Evolutionary conservation across 1,284 basidiomycete genomes (phyloP).

Genomic region (Schizophyllum amplum): DNA sequence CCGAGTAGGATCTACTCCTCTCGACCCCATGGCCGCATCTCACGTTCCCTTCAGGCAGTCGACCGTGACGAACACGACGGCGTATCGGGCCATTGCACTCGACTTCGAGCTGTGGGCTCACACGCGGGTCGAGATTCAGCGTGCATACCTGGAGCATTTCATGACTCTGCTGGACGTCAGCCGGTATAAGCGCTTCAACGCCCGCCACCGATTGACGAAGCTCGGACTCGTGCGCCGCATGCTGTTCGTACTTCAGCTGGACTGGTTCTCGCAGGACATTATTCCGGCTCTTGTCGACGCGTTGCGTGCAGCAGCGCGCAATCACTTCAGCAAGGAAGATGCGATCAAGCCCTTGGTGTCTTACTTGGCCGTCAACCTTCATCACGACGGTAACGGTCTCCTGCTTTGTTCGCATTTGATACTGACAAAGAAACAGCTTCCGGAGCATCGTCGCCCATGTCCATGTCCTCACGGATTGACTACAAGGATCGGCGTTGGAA

Average conservation of each 20-base stretch:
- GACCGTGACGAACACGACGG: constrained; percentile 73
- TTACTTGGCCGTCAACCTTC: constrained; percentile 79
- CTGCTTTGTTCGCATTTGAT: neutral
- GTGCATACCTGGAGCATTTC: constrained; percentile 77
- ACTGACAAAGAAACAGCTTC: constrained; percentile 13
- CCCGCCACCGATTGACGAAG: constrained; percentile 61
- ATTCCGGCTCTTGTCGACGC: constrained; percentile 51
- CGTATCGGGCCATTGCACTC: constrained; percentile 78
- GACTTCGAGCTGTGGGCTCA: constrained; percentile 89
- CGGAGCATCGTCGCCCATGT: constrained; percentile 42
- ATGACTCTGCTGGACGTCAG: constrained; percentile 63
- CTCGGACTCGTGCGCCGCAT: constrained; percentile 69
- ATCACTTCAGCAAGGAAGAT: constrained; percentile 61
- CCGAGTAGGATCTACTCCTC: constrained; percentile 48
- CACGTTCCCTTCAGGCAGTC: constrained; percentile 48
- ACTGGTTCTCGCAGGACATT: constrained; percentile 58
- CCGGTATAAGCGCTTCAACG: constrained; percentile 68
- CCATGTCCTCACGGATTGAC: constrained; percentile 47
- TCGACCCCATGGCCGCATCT: neutral
- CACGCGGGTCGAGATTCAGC: constrained; percentile 62
- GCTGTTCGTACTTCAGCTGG: constrained; percentile 73
- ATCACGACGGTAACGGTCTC: constrained; percentile 50
- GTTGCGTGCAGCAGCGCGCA: constrained; percentile 46
- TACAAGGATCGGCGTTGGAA: constrained; percentile 39
- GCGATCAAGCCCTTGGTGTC: constrained; percentile 81